Conservation (phyloP, 169 alveolate genomes). For the Babesia ovata region DNA sequence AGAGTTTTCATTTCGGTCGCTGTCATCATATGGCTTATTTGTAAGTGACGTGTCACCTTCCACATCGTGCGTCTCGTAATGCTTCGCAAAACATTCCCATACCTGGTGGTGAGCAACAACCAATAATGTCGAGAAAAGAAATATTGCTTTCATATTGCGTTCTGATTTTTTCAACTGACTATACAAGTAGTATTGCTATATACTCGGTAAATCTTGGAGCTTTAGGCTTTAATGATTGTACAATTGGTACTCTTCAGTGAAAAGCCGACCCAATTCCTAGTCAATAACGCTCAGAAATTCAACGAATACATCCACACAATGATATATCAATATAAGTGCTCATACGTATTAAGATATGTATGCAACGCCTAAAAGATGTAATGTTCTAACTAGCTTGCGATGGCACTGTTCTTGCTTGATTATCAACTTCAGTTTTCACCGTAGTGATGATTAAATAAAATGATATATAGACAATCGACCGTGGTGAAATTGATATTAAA, state of each 20-base stretch:
- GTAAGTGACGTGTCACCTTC: not conserved
- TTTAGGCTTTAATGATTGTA: no score
- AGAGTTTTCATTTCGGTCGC: not conserved
- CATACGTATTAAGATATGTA: not conserved
- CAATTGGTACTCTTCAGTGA: no score
- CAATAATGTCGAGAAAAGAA: not conserved
- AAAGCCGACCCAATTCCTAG: no score
- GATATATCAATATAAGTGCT: no score
- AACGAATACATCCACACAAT: no score
- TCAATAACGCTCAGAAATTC: no score
- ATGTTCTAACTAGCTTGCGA: not conserved
- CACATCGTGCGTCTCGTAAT: not conserved
- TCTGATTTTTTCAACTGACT: not conserved
- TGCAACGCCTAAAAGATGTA: not conserved
- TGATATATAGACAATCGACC: no score
- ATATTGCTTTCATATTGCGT: not conserved
- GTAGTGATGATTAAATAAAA: not conserved
- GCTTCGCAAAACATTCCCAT: not conserved
- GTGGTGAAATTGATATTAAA: no score
- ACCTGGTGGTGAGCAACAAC: not conserved
- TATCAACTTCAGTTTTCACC: not conserved
- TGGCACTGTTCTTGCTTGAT: not conserved
- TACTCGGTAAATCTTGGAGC: no score
- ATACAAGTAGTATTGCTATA: no score
- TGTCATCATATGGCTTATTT: not conserved